These are phyloP conservation scores for Hypoxylon rickii DNA, from an alignment of 495 filamentous ascomycete species.

Conservation along the genomic window DNA sequence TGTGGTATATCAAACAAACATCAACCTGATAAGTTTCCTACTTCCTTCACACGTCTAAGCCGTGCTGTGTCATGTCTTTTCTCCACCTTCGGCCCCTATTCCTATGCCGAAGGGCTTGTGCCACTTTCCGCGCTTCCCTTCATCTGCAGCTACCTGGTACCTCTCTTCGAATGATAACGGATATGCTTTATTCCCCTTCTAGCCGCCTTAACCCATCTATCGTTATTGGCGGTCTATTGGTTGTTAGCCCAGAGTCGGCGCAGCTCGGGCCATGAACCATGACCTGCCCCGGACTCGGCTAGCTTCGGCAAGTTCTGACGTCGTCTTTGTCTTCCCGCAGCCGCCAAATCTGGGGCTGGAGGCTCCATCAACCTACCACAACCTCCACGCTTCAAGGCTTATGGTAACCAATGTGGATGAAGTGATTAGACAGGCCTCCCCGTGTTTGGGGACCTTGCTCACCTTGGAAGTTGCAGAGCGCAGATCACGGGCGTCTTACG, in stretches of 20 bases:
- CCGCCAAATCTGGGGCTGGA: slow-evolving; percentile 5
- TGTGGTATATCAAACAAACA: background rate
- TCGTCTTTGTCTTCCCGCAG: slow-evolving; percentile 23
- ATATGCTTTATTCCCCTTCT: slow-evolving; percentile 10
- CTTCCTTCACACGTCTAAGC: slow-evolving; percentile 5
- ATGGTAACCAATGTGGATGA: no score
- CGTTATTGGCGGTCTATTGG: slow-evolving; percentile 13
- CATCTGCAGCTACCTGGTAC: slow-evolving; percentile 19
- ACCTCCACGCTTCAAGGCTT: no score
- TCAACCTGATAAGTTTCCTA: background rate
- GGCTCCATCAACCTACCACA: background rate
- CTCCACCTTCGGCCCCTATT: slow-evolving; percentile 26
- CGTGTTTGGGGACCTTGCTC: background rate
- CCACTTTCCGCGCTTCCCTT: slow-evolving; percentile 4
- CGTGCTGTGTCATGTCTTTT: slow-evolving; percentile 4
- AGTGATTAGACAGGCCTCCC: no score
- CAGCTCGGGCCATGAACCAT: slow-evolving; percentile 3
- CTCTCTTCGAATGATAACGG: slow-evolving; percentile 17
- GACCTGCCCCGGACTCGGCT: slow-evolving; percentile 23
- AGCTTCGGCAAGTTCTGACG: slow-evolving; percentile 34
- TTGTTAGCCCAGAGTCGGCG: slow-evolving; percentile 22
- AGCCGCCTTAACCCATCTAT: slow-evolving; percentile 22
- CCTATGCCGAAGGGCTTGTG: slow-evolving; percentile 18
- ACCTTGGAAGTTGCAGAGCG: background rate
- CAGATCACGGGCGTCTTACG: slow-evolving; percentile 3